Percentiles rank a stretch among this genome's conserved stretches.
These are phyloP conservation scores for Ceratocystis ficicola DNA, from an alignment of 2,329 filamentous ascomycete species.

Conservation along the genomic window DNA sequence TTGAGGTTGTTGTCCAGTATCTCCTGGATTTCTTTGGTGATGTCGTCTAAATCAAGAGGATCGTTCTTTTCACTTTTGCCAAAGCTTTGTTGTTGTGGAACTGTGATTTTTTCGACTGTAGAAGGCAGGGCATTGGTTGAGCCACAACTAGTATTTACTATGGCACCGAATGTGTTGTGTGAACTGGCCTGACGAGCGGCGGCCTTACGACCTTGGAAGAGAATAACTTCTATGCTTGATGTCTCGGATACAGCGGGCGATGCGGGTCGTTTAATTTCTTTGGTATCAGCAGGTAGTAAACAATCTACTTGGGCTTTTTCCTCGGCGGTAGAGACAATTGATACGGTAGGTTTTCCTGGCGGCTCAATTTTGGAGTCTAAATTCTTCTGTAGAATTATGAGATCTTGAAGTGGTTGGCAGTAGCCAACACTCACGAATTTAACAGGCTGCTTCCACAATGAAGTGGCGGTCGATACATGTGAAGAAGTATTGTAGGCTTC, in stretches of 20 bases:
- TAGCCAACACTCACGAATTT: conserved; percentile 43
- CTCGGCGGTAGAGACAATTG: background rate
- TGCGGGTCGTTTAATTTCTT: background rate
- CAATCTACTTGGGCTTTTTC: background rate
- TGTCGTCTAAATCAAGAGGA: background rate
- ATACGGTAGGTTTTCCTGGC: background rate
- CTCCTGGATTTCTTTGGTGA: conserved; percentile 4
- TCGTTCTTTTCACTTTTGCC: background rate
- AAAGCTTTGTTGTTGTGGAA: background rate
- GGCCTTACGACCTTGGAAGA: conserved; percentile 48
- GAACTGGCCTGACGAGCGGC: background rate
- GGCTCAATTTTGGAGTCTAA: conserved; percentile 1
- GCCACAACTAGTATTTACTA: background rate
- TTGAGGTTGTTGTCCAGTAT: conserved; percentile 7
- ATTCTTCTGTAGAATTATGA: conserved; percentile 2
- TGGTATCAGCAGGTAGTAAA: conserved; percentile 3
- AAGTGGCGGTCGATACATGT: conserved; percentile 32
- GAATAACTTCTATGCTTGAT: conserved; percentile 48
- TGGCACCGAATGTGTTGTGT: background rate
- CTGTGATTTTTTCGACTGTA: background rate
- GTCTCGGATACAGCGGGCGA: conserved; percentile 12
- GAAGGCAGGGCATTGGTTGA: background rate
- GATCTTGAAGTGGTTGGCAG: conserved; percentile 38
- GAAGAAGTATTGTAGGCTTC: conserved; percentile 13
- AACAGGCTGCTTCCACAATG: conserved; percentile 39